A percentile compares a stretch with the other conserved stretches of the same genome.
Evolutionary conservation across 495 filamentous ascomycete species (phyloP).

Genomic region (Penicillium paxilli): DNA sequence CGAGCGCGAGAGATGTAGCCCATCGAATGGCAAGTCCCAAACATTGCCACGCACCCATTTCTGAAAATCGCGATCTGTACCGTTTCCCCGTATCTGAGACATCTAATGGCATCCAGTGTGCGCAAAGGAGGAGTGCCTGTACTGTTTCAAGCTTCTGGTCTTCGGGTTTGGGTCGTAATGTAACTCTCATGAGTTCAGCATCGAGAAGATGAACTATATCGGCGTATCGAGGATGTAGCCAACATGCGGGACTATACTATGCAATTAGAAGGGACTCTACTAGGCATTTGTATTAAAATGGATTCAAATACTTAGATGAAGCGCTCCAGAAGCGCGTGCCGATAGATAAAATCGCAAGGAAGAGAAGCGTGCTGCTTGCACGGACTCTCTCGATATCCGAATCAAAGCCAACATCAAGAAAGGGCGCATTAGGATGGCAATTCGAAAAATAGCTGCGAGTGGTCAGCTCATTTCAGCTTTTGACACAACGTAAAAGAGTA

Average conservation of each 20-base stretch:
- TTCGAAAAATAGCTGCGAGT: neutral
- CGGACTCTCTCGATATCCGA: neutral
- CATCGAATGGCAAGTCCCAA: slow-evolving; percentile 1
- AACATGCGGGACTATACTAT: neutral
- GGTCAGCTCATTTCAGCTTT: neutral
- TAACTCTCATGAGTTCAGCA: slow-evolving; percentile 3
- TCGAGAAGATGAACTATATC: neutral
- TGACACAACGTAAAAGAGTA: neutral
- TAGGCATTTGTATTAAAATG: too few relatives aligned
- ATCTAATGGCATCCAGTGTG: slow-evolving; percentile 8
- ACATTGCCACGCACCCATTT: slow-evolving; percentile 3
- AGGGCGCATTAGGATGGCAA: slow-evolving; percentile 1
- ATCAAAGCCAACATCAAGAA: neutral
- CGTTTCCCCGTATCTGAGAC: neutral
- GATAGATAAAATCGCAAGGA: neutral
- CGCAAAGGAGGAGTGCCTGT: slow-evolving; percentile 1
- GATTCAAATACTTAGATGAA: neutral
- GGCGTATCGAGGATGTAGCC: slow-evolving; percentile 2
- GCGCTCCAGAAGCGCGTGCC: slow-evolving; percentile 4
- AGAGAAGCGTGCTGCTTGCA: neutral
- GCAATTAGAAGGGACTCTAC: too few relatives aligned
- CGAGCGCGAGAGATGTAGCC: neutral
- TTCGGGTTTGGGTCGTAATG: neutral
- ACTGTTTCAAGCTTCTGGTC: slow-evolving; percentile 2
- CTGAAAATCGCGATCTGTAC: slow-evolving; percentile 2